Percentiles rank a stretch among this genome's conserved stretches.
These are phyloP conservation scores for Protomyces gravidus DNA, from an alignment of 1,139 yeast genomes.

Conservation along the genomic window DNA sequence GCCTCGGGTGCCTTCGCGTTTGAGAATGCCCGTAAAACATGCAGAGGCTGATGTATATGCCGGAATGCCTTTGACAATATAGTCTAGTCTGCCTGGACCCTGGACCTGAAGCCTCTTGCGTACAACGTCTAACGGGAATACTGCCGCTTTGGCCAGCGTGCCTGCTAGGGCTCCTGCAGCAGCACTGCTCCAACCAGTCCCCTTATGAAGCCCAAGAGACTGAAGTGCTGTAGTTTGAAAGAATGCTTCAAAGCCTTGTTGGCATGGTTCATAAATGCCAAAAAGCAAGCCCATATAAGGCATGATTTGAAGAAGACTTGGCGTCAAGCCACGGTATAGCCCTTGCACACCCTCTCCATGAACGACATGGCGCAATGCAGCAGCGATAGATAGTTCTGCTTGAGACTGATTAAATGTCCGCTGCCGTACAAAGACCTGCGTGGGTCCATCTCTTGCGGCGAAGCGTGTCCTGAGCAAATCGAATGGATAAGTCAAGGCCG, in stretches of 20 bases:
- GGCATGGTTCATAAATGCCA: slow-evolving; percentile 26
- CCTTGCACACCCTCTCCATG: slow-evolving; percentile 53
- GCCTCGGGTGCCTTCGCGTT: slow-evolving; percentile 58
- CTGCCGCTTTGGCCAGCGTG: slow-evolving; percentile 60
- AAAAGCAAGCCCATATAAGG: slow-evolving; percentile 47
- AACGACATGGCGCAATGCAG: slow-evolving; percentile 47
- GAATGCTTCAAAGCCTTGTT: neutral
- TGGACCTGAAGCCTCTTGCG: slow-evolving; percentile 74
- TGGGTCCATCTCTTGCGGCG: slow-evolving; percentile 46
- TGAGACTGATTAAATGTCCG: slow-evolving; percentile 44
- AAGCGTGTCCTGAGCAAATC: slow-evolving; percentile 80
- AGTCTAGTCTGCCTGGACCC: slow-evolving; percentile 38
- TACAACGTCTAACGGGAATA: slow-evolving; percentile 82
- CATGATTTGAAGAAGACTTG: slow-evolving; percentile 62
- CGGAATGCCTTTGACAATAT: slow-evolving; percentile 29
- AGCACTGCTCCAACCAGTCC: slow-evolving; percentile 52
- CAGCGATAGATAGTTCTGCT: slow-evolving; percentile 46
- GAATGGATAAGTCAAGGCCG: slow-evolving; percentile 74
- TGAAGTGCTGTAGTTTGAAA: neutral
- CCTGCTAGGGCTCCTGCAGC: slow-evolving; percentile 78
- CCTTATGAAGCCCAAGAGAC: slow-evolving; percentile 25
- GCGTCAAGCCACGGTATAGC: slow-evolving; percentile 58
- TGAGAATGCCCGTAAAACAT: slow-evolving; percentile 59
- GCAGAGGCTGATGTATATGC: slow-evolving; percentile 46
- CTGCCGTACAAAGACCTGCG: neutral